These are phyloP conservation scores for Streptanthus diversifolius DNA, from an alignment of 345 rosid genomes.

Conservation along the genomic window DNA sequence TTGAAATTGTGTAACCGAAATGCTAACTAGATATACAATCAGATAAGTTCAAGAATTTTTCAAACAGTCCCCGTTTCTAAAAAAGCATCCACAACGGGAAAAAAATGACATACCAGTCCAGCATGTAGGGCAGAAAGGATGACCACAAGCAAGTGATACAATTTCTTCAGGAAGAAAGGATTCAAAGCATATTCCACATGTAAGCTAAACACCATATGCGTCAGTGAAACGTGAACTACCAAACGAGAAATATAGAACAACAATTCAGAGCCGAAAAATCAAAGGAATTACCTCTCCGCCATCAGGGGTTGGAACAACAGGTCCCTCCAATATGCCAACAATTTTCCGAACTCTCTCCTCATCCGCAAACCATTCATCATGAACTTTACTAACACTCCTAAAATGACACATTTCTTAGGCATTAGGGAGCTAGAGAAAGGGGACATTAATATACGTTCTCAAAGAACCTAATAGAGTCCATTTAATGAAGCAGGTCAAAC, in stretches of 20 bases:
- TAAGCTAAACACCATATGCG: conserved; percentile 41
- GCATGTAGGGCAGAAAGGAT: conserved; percentile 82
- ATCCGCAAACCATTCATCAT: conserved; percentile 94
- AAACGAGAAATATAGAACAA: neutral
- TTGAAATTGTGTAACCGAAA: neutral
- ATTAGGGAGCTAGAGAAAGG: conserved; percentile 19
- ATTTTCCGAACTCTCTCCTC: conserved; percentile 67
- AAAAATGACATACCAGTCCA: conserved; percentile 59
- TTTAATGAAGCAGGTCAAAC: neutral
- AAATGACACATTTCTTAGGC: conserved; percentile 10
- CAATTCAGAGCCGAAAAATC: neutral
- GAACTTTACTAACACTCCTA: conserved; percentile 82
- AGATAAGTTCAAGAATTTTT: neutral
- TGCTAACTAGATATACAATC: neutral
- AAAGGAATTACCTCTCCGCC: conserved; percentile 49
- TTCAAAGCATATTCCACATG: conserved; percentile 91
- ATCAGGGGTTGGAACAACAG: conserved; percentile 41
- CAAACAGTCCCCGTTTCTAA: neutral
- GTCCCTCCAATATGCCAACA: conserved; percentile 76
- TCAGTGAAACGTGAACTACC: conserved; percentile 17
- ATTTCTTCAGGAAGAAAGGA: conserved; percentile 40
- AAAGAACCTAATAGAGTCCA: neutral
- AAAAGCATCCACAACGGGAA: neutral
- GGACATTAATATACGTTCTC: neutral
- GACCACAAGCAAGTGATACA: conserved; percentile 81